A percentile compares a stretch with the other conserved stretches of the same genome.
Conservation (phyloP, 768 basidiomycete species). For the Sarcomyxa edulis region DNA sequence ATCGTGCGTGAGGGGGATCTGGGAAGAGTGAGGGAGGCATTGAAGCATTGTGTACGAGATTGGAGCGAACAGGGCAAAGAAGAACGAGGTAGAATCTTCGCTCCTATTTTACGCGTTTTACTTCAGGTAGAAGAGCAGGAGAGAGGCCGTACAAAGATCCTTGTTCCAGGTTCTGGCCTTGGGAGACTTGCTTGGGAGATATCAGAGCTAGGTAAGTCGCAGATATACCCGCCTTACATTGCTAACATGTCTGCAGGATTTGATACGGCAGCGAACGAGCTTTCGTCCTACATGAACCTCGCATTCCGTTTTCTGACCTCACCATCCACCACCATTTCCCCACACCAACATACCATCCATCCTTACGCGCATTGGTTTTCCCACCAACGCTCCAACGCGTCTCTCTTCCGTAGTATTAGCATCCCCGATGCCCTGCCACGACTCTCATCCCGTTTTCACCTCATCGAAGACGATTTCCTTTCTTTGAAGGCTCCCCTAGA, state of each 20-base stretch:
- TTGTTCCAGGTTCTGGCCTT: constrained; percentile 62
- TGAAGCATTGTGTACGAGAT: constrained; percentile 69
- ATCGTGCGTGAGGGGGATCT: constrained; percentile 28
- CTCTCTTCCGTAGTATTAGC: constrained; percentile 44
- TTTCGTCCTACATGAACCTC: constrained; percentile 63
- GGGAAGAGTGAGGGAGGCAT: constrained; percentile 46
- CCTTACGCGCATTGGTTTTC: constrained; percentile 71
- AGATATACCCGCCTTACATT: background rate
- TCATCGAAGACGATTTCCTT: constrained; percentile 59
- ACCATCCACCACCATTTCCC: constrained; percentile 30
- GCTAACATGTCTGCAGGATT: constrained; percentile 32
- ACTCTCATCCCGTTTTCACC: constrained; percentile 32
- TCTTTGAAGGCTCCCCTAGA: constrained; percentile 18
- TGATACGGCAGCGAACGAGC: constrained; percentile 55
- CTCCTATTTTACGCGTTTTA: constrained; percentile 50
- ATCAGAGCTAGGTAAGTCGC: constrained; percentile 44
- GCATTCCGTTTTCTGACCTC: constrained; percentile 55
- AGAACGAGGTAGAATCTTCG: constrained; percentile 53
- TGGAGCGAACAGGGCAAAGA: constrained; percentile 55
- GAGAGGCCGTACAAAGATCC: constrained; percentile 33
- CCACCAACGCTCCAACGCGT: constrained; percentile 47
- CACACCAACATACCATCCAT: constrained; percentile 45
- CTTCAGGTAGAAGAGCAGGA: constrained; percentile 18
- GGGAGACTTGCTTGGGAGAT: constrained; percentile 69
- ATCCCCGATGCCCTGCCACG: constrained; percentile 64